Conservation (phyloP, 345 rosid species). For the Lenwebbia sp. region DNA sequence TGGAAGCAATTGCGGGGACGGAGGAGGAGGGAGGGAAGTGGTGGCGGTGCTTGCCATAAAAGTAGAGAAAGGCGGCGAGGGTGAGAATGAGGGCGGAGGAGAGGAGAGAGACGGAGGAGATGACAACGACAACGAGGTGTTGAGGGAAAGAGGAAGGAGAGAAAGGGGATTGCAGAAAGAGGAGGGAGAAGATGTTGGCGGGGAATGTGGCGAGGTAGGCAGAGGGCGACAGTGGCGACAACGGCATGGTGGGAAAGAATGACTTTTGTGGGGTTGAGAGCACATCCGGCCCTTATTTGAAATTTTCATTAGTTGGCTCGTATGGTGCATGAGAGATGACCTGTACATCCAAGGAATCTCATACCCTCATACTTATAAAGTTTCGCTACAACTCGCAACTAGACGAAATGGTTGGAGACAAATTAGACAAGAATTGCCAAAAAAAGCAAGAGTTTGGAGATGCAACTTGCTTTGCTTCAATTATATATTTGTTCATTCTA, state of each 20-base stretch:
- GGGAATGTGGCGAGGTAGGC: conserved; percentile 60
- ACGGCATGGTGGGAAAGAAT: conserved; percentile 17
- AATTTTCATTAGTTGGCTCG: too few relatives aligned
- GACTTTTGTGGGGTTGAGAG: conserved; percentile 7
- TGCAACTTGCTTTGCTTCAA: too few relatives aligned
- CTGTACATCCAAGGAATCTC: too few relatives aligned
- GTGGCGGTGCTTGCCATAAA: conserved; percentile 26
- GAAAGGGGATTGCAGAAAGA: conserved; percentile 38
- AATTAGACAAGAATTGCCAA: too few relatives aligned
- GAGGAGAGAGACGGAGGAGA: conserved; percentile 40
- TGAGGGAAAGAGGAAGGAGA: conserved; percentile 10
- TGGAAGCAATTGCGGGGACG: conserved; percentile 5
- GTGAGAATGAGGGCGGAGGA: conserved; percentile 35
- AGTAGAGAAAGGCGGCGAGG: conserved; percentile 26
- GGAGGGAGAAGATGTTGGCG: conserved; percentile 78
- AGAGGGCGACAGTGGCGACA: conserved; percentile 30
- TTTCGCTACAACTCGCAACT: too few relatives aligned
- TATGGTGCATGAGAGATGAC: too few relatives aligned
- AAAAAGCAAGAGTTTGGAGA: too few relatives aligned
- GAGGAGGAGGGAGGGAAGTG: too few relatives aligned
- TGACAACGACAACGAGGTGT: conserved; percentile 26
- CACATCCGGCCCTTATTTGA: too few relatives aligned
- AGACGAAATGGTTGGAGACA: too few relatives aligned
- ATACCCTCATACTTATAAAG: too few relatives aligned
- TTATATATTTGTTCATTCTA: too few relatives aligned